These are phyloP conservation scores for Sporothrix phasma DNA, from an alignment of 2,329 filamentous ascomycete species.

Conservation along the genomic window DNA sequence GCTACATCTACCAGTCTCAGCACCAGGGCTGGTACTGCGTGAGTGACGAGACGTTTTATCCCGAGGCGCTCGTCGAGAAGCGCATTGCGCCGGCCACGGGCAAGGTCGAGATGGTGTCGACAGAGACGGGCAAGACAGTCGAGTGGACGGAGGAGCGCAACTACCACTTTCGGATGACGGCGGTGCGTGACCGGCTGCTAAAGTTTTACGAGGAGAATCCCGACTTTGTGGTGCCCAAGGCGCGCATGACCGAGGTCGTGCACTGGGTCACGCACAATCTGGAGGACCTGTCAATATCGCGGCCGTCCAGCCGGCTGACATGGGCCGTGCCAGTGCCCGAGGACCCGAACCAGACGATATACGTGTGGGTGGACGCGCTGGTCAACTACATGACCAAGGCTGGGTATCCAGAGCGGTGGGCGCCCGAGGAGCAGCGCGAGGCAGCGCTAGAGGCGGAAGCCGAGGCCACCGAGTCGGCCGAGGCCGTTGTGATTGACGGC, in stretches of 20 bases:
- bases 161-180: constrained; percentile 87
- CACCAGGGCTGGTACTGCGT: constrained; percentile 97
- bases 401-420: constrained; percentile 63
- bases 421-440: constrained; percentile 32
- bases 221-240: constrained; percentile 61
- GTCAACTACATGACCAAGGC: constrained; percentile 87
- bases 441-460: not conserved
- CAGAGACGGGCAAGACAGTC: constrained; percentile 83
- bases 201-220: constrained; percentile 72
- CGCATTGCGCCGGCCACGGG: constrained; percentile 72
- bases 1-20: constrained; percentile 72
- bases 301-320: constrained; percentile 63
- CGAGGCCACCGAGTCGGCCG: not conserved
- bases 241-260: constrained; percentile 69
- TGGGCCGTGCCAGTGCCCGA: constrained; percentile 89
- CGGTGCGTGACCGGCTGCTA: constrained; percentile 67
- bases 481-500: not conserved
- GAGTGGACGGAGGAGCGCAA: constrained; percentile 92
- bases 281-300: constrained; percentile 73
- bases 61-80: constrained; percentile 61
- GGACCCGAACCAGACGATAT: constrained; percentile 80
- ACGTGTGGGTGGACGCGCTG: constrained; percentile 95
- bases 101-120: constrained; percentile 68
- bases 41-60: constrained; percentile 94
- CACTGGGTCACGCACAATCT: constrained; percentile 67